phyloP scores from a whole-genome alignment of 1,284 basidiomycete genomes.

The Paramarasmius palmivorus region DNA sequence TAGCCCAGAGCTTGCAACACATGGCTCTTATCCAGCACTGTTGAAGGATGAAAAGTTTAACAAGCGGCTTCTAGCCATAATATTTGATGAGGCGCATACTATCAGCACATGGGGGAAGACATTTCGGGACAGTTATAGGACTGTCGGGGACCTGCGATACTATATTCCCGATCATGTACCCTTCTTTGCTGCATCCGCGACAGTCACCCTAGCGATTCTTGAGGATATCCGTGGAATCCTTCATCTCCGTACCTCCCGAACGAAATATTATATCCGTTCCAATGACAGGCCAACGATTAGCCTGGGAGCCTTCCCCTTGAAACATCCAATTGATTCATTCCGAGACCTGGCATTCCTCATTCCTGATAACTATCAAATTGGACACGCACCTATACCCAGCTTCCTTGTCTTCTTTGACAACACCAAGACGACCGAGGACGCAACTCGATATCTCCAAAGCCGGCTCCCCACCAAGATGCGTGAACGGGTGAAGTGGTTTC shows the following conservation, averaged over 20 bases:
- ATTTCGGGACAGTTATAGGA: slow-evolving; percentile 23
- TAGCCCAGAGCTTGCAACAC: slow-evolving; percentile 30
- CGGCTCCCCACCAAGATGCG: background rate
- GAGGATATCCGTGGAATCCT: slow-evolving; percentile 24
- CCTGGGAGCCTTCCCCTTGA: slow-evolving; percentile 25
- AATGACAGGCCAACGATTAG: slow-evolving; percentile 31
- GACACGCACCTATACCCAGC: slow-evolving; percentile 12
- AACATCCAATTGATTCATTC: slow-evolving; percentile 18
- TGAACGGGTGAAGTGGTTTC: slow-evolving; percentile 4
- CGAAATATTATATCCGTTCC: slow-evolving; percentile 13
- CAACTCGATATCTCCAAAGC: background rate
- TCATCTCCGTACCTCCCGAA: slow-evolving; percentile 12
- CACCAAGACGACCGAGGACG: slow-evolving; percentile 9
- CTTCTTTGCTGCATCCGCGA: slow-evolving; percentile 34
- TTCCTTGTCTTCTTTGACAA: slow-evolving; percentile 33
- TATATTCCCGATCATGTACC: slow-evolving; percentile 23
- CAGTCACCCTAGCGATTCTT: slow-evolving; percentile 27
- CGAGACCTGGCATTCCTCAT: slow-evolving; percentile 30
- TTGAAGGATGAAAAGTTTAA: slow-evolving; percentile 27
- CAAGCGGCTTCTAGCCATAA: slow-evolving; percentile 24
- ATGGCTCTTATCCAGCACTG: slow-evolving; percentile 21
- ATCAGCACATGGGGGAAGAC: slow-evolving; percentile 32
- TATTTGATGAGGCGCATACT: slow-evolving; percentile 39
- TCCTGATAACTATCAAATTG: slow-evolving; percentile 11
- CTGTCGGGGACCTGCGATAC: slow-evolving; percentile 20